phyloP scores from a whole-genome alignment of 306 rosid species.

The barrel medic (Medicago truncatula) region MtrunA17r5.0-ANR NC_053044.1:27768501-27769000 shows the following conservation, averaged over 20 bases:
- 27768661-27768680: not conserved
- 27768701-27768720: not conserved
- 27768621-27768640: not conserved
- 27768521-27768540: not conserved
- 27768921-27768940: slow-evolving; percentile 22
- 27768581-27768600: not conserved
- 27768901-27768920: slow-evolving; percentile 5
- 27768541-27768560: not conserved
- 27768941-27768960: slow-evolving; percentile 11
- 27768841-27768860: slow-evolving; percentile 33
- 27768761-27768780: not conserved
- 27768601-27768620: not conserved
- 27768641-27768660: too few species aligned
- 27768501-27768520: too few species aligned
- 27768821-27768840: slow-evolving; percentile 1
- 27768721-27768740: slow-evolving; percentile 5
- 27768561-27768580: not conserved
- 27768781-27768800: not conserved
- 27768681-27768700: not conserved
- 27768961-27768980: slow-evolving; percentile 15
- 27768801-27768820: not conserved
- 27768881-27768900: slow-evolving; percentile 33
- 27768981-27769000: slow-evolving; percentile 33
- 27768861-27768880: not conserved
- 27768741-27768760: not conserved